Evolutionary conservation across 345 rosid genomes (phyloP).

Genomic region (Rhodamnia rubescens): DNA sequence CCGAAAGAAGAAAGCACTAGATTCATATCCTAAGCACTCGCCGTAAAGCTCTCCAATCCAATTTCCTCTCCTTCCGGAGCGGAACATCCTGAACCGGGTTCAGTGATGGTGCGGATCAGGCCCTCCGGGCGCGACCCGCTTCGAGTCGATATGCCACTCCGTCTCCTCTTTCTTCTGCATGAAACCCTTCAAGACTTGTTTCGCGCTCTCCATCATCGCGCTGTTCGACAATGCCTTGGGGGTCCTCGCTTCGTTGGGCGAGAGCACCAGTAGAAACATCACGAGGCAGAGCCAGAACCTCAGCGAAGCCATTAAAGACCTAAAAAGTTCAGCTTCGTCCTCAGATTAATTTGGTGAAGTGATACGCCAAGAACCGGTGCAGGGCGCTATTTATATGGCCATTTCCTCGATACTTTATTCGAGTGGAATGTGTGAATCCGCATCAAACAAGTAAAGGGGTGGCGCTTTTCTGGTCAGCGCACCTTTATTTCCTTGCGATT

Average conservation of each 20-base stretch:
- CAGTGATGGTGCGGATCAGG: slow-evolving; percentile 11
- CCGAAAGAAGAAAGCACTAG: too few relatives aligned
- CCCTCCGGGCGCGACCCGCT: slow-evolving; percentile 6
- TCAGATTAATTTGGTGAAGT: neutral
- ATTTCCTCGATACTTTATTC: neutral
- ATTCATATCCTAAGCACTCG: neutral
- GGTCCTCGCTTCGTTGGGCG: neutral
- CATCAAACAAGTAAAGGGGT: neutral
- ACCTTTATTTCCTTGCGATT: neutral
- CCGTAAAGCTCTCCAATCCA: neutral
- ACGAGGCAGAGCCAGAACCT: neutral
- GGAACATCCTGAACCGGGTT: neutral
- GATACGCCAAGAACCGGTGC: neutral
- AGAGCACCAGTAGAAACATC: neutral
- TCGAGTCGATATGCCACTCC: slow-evolving; percentile 3
- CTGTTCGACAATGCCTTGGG: neutral
- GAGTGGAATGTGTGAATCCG: neutral
- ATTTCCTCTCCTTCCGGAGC: neutral
- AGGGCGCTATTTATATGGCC: neutral
- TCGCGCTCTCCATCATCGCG: neutral
- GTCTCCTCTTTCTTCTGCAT: neutral
- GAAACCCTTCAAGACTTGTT: neutral
- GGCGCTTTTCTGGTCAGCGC: neutral
- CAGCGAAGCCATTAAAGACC: neutral
- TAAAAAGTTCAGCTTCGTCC: neutral